Evolutionary conservation across 129 eudicot species (phyloP), one percentile per base, ranked within the genome.

Genomic region (Heracleum sosnowskyi): DNA sequence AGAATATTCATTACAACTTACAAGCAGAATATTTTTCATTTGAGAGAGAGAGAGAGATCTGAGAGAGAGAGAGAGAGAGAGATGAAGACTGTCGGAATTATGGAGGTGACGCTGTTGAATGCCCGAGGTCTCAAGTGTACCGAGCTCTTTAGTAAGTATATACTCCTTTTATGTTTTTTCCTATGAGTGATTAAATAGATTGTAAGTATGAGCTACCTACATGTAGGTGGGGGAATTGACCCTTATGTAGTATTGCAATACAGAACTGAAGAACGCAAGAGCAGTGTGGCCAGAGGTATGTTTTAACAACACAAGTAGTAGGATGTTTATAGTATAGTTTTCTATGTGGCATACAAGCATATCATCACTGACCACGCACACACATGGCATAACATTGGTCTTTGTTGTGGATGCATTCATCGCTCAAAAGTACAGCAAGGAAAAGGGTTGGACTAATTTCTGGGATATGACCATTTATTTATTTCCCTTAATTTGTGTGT

Each of bases 241-340:
- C 90, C 97, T 66, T 89, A 91, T 81, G 97, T 91, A 63, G 42
- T 91, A 87, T 44, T 91, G 75, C 84, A 87, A 34, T 91, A 86
- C 82, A 87, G 73, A 78, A 83, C 81, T 42, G 91, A 91, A 55
- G 90, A 89, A 84, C 88, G 71, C 81, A 87, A 87, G 88, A 88
- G 96, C 78, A 81, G 63, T 37, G 40, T 85, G 40, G 88, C 88
- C 77, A 69, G 80, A 81, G 96, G 96, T 88, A 83, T 31, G 74
- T 35, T 11, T 34, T 69, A 35, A 36, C 39, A 33, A 36, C 41
- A 69, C 44, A 16, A 4, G 2, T 69, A 29, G 18, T 69, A 2
- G 1, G 20, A 34, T 63, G 70, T 20, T 28, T 63, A 12, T 29
- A 11, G 7, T 15, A 11, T 22, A 63, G 17, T 17, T 63, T 63